phyloP scores from a whole-genome alignment of 805 yeast genomes.

The Zygoascus biomembranicola region DNA sequence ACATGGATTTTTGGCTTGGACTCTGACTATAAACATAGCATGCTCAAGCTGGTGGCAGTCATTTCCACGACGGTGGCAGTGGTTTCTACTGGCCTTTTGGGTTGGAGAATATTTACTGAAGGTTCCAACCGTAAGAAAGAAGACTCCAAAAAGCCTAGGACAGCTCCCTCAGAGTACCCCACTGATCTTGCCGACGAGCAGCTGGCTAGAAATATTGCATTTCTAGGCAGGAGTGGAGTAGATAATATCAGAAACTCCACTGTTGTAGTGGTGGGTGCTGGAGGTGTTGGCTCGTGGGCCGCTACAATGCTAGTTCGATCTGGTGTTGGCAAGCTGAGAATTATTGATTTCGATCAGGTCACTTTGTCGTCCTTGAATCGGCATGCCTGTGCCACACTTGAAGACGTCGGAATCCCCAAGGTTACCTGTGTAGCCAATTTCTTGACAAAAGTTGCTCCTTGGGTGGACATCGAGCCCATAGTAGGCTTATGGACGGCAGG shows the following conservation, averaged over 20 bases:
- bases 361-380: conserved; percentile 85
- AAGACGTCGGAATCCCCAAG: conserved; percentile 88
- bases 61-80: conserved; percentile 1
- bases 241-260: conserved; percentile 57
- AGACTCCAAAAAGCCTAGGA: neutral
- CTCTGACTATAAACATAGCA: too few relatives aligned
- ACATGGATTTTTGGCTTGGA: too few relatives aligned
- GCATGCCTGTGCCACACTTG: conserved; percentile 87
- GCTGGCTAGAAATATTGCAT: conserved; percentile 87
- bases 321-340: conserved; percentile 70
- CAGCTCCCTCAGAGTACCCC: conserved; percentile 13
- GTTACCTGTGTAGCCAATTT: conserved; percentile 72
- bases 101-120: neutral
- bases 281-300: conserved; percentile 98
- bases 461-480: conserved; percentile 74
- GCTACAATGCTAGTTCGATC: conserved; percentile 70
- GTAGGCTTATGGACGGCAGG: conserved; percentile 66
- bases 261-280: conserved; percentile 83
- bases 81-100: neutral
- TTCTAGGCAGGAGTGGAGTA: conserved; percentile 82
- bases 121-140: neutral
- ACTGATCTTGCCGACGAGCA: conserved; percentile 83
- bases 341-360: conserved; percentile 95
- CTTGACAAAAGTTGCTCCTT: conserved; percentile 75
- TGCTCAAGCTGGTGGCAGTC: neutral